Percentiles rank a stretch among this genome's conserved stretches.
phyloP scores from a whole-genome alignment of 1,139 yeast genomes.

The Yamadazyma kanchanaburiensis region DNA sequence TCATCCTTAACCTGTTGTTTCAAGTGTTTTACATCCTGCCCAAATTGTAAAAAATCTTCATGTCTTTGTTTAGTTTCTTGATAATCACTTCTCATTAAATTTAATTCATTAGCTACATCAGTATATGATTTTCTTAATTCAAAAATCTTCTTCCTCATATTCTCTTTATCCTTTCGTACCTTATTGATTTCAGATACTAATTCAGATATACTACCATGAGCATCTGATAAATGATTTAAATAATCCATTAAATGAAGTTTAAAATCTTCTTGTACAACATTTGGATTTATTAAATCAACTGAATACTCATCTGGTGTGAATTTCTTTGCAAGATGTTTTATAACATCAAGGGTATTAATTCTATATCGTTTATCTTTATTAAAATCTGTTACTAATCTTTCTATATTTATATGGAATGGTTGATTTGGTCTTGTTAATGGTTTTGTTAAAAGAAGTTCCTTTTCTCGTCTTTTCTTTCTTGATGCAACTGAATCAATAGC shows the following conservation, averaged over 20 bases:
- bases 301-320: slow-evolving; percentile 12
- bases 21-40: slow-evolving; percentile 9
- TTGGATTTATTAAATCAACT: slow-evolving; percentile 18
- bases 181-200: slow-evolving; percentile 33
- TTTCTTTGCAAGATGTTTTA: slow-evolving; percentile 27
- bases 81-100: slow-evolving; percentile 31
- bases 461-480: too few species aligned
- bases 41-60: slow-evolving; percentile 19
- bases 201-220: slow-evolving; percentile 41
- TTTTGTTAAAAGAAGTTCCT: not conserved
- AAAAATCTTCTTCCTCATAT: slow-evolving; percentile 36
- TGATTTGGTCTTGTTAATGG: slow-evolving; percentile 10
- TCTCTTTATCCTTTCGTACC: slow-evolving; percentile 39
- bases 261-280: slow-evolving; percentile 26
- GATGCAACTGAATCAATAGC: too few species aligned
- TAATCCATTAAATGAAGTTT: slow-evolving; percentile 28
- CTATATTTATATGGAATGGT: slow-evolving; percentile 28
- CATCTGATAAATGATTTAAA: slow-evolving; percentile 29
- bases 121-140: slow-evolving; percentile 36
- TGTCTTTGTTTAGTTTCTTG: slow-evolving; percentile 20
- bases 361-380: slow-evolving; percentile 24
- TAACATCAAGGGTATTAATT: slow-evolving; percentile 36
- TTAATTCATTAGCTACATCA: slow-evolving; percentile 37
- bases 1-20: slow-evolving; percentile 4
- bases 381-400: slow-evolving; percentile 21